Evolutionary conservation across 148 eudicot genomes (phyloP).

Genomic region (Rhododendron vialii): DNA sequence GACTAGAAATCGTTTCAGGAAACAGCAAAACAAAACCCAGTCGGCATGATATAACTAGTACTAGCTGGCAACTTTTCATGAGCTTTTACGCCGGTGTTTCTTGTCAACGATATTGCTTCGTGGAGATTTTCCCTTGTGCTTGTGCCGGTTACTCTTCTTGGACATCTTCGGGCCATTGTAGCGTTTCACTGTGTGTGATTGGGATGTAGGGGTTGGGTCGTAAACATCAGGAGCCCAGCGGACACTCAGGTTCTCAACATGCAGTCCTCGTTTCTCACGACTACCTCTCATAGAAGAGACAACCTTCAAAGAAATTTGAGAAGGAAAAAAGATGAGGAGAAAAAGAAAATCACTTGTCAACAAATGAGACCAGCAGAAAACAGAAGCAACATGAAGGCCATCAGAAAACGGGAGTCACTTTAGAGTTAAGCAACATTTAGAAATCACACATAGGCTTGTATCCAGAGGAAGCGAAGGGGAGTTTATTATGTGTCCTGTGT

Average conservation of each 20-base stretch:
- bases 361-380: not conserved
- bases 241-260: constrained; percentile 15
- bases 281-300: constrained; percentile 22
- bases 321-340: not conserved
- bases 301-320: constrained; percentile 14
- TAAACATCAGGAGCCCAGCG: constrained; percentile 27
- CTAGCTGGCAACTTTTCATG: not conserved
- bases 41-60: not conserved
- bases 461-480: not conserved
- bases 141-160: constrained; percentile 19
- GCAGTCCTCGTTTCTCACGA: constrained; percentile 18
- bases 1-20: not conserved
- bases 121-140: constrained; percentile 21
- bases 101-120: constrained; percentile 3
- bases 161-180: not conserved
- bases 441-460: not conserved
- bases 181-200: constrained; percentile 16
- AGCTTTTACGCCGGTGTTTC: constrained; percentile 6
- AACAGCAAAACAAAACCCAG: not conserved
- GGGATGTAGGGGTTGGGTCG: constrained; percentile 19
- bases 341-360: not conserved
- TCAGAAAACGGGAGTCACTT: not conserved
- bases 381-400: not conserved
- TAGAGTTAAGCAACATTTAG: not conserved
- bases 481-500: not conserved